Evolutionary conservation across 306 rosid species (phyloP).

Genomic region (Lupinus albus): DNA sequence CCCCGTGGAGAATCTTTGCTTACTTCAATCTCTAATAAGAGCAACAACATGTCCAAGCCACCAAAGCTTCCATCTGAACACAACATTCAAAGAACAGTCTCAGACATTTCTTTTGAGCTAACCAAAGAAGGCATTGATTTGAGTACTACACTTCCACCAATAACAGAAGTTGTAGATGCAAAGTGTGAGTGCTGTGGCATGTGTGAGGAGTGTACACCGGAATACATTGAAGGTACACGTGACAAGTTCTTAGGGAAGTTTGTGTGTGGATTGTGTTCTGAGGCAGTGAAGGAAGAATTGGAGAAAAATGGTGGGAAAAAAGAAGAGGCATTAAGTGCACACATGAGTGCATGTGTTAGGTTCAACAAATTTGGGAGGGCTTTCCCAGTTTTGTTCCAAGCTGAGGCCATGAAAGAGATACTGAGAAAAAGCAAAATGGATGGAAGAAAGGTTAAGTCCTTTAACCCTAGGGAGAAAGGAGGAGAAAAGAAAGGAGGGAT

Average conservation of each 20-base stretch:
- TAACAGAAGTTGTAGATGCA: constrained; percentile 74
- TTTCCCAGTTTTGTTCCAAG: constrained; percentile 85
- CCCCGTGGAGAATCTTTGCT: constrained; percentile 65
- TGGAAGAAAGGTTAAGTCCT: constrained; percentile 70
- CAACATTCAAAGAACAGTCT: constrained; percentile 68
- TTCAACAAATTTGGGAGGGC: constrained; percentile 83
- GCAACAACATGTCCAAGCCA: constrained; percentile 50
- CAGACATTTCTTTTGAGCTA: constrained; percentile 79
- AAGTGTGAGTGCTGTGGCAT: constrained; percentile 96
- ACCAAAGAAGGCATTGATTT: constrained; percentile 47
- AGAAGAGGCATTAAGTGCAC: constrained; percentile 73
- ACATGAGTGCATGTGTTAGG: constrained; percentile 81
- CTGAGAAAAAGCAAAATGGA: constrained; percentile 75
- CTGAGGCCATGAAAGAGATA: constrained; percentile 94
- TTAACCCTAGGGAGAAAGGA: constrained; percentile 68
- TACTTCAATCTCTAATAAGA: constrained; percentile 36
- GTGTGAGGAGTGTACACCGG: constrained; percentile 86
- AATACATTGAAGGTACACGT: constrained; percentile 70
- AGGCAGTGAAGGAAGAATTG: constrained; percentile 91
- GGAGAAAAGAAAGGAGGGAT: constrained; percentile 57
- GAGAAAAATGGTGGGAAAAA: constrained; percentile 75
- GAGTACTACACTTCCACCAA: constrained; percentile 52
- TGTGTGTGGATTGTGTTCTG: constrained; percentile 85
- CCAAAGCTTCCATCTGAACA: constrained; percentile 51
- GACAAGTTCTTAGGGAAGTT: constrained; percentile 73